Evolutionary conservation across 148 eudicot genomes (phyloP).

Genomic region (Polygonum maritimum): DNA sequence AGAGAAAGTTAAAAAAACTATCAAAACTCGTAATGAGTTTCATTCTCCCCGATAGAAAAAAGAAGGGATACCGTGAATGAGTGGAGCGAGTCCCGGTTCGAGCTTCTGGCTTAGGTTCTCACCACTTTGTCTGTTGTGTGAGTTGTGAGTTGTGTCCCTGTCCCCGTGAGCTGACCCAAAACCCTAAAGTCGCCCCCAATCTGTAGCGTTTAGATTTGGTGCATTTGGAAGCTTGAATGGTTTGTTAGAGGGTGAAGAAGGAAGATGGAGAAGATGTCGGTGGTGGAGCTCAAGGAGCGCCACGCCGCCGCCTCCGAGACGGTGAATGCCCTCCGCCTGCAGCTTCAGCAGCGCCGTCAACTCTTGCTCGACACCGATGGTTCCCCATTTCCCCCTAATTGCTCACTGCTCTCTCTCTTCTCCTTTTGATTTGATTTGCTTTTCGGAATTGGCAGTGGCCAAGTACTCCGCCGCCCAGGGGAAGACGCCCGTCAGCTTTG

Average conservation of each 20-base stretch:
- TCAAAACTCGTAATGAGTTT: too few species aligned
- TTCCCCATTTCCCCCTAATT: constrained; percentile 6
- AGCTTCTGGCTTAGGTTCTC: neutral
- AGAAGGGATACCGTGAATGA: too few species aligned
- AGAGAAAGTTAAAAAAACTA: too few species aligned
- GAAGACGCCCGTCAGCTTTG: constrained; percentile 66
- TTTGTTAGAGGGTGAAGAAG: neutral
- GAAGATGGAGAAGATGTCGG: constrained; percentile 41
- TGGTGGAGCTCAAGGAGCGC: constrained; percentile 71
- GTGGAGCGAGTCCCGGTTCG: too few species aligned
- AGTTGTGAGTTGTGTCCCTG: neutral
- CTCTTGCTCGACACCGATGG: constrained; percentile 85
- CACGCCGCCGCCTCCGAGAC: constrained; percentile 68
- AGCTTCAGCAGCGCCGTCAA: constrained; percentile 59
- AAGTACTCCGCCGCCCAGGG: constrained; percentile 71
- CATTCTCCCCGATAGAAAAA: too few species aligned
- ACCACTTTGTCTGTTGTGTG: neutral
- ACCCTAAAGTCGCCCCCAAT: neutral
- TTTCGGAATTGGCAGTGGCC: constrained; percentile 41
- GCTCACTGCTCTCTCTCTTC: neutral
- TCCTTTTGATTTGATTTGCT: neutral
- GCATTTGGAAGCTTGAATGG: neutral
- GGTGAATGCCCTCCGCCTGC: constrained; percentile 59
- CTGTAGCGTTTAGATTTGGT: too few species aligned
- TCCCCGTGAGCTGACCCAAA: neutral